Conservation (phyloP, 176 grass and related monocot species). For the Zizania latifolia region DNA sequence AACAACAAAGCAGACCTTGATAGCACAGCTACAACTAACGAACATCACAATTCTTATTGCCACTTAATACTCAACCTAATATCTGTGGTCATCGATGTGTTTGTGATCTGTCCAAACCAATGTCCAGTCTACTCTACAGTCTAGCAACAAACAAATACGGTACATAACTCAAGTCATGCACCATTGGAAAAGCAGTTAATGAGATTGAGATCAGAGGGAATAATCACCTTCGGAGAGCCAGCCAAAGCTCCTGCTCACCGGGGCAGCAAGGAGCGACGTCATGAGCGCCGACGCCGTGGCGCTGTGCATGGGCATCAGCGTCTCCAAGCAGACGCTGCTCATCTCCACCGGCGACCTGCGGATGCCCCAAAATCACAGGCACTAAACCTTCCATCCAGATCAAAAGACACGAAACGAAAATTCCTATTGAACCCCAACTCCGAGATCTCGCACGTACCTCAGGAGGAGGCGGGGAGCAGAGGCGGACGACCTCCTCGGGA, state of each 20-base stretch:
- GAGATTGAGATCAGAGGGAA: background rate
- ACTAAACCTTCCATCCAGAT: background rate
- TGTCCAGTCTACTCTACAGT: background rate
- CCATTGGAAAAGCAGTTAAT: background rate
- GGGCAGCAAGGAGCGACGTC: constrained; percentile 72
- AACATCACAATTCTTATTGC: background rate
- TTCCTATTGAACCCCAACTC: background rate
- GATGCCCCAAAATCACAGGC: background rate
- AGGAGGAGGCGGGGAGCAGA: constrained; percentile 30
- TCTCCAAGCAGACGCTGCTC: constrained; percentile 73
- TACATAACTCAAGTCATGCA: background rate
- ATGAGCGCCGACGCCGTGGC: constrained; percentile 83
- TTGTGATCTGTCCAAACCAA: background rate
- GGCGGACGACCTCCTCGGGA: constrained; percentile 20
- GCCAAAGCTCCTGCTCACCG: constrained; percentile 45
- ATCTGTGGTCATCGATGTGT: background rate
- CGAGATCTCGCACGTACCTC: constrained; percentile 33
- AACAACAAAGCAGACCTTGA: background rate
- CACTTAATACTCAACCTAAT: background rate
- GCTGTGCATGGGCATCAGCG: constrained; percentile 89
- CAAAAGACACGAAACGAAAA: background rate
- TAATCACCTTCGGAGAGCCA: constrained; percentile 74
- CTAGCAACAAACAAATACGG: background rate
- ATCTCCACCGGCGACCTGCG: constrained; percentile 69
- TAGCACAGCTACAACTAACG: background rate